Base-by-base conservation (phyloP, 1,284 basidiomycete genomes). In the Neotropicomus parvogracilis region DNA sequence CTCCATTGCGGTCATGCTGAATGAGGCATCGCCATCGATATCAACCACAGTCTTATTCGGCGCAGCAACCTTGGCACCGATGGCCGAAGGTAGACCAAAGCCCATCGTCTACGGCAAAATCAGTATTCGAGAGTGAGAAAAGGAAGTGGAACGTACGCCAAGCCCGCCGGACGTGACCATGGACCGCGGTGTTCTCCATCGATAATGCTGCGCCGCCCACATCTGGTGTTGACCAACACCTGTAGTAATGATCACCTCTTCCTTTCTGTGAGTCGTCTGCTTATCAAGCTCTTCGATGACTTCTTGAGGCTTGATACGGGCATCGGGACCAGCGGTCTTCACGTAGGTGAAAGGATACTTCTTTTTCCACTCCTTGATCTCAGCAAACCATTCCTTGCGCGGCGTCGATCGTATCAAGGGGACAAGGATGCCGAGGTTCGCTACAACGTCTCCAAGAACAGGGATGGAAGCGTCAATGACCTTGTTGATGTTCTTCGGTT, bases 1-100 rank as follows among this genome's bases (percentile, higher is more conserved):
- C 72, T 99, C 97, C 97, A 98, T 99, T 0, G 93, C 95, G 3
- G 95, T 98, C 97, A 99, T 99, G 62, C 89, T 95, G 73, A 97
- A 95, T 13, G 91, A 95, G 0, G 95, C 95, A 64, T 99, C 95
- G 26, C 95, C 95, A 63, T 99, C 95, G 58, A 99, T 87, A 70
- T 99, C 94, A 40, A 99, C 77, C 46, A 99, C 95, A 50, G 82
- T 89, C 75, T 98, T 97, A 29, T 95, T 73, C 0, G 95, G 95
- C 6, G 87, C 87, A 20, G 91, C 97, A 24, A 98, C 95, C 72
- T 99, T 98, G 57, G 95, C 95, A 42, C 95, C 95, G 53, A 99
- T 90, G 43, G 92, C 89, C 1, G 93, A 77, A 3, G 95, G 97
- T 0, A 99, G 78, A 65, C 95, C 95, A 69, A 92, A 98, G 62